Conservation (phyloP, 192 early-diverging fungal genomes). For the Linderina pennispora region DNA sequence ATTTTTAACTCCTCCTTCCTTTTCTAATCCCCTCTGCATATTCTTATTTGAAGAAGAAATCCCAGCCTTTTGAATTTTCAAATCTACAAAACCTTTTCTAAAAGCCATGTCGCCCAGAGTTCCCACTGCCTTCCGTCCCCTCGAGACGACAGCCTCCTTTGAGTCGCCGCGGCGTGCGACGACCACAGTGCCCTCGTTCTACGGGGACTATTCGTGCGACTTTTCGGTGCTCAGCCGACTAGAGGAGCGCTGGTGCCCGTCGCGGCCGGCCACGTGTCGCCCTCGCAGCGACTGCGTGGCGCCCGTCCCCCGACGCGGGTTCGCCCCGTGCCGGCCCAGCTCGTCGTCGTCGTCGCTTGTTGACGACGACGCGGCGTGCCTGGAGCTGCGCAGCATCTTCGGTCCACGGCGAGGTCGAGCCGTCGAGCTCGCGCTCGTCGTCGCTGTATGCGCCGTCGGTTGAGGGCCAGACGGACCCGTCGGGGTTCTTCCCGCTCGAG, state of each 20-base stretch:
- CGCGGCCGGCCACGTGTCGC: slow-evolving; percentile 4
- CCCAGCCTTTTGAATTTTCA: too few relatives aligned
- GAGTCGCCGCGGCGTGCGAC: slow-evolving; percentile 26
- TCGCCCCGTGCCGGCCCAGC: slow-evolving; percentile 4
- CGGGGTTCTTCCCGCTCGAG: slow-evolving; percentile 28
- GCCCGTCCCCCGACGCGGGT: slow-evolving; percentile 27
- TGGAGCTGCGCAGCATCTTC: slow-evolving; percentile 42
- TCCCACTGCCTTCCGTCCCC: slow-evolving; percentile 44
- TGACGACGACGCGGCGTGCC: slow-evolving; percentile 31
- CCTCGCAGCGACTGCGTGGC: slow-evolving; percentile 24
- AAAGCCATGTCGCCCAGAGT: slow-evolving; percentile 28
- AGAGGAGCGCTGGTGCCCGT: slow-evolving; percentile 41
- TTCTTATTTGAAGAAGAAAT: too few relatives aligned
- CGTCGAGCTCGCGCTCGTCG: slow-evolving; percentile 12
- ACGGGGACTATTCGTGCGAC: slow-evolving; percentile 10
- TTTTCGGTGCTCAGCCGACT: slow-evolving; percentile 30
- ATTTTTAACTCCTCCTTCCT: too few relatives aligned
- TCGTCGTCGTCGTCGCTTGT: slow-evolving; percentile 10
- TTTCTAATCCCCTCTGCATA: too few relatives aligned
- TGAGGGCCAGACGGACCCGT: background rate
- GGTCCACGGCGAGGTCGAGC: slow-evolving; percentile 7
- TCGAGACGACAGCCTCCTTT: slow-evolving; percentile 26
- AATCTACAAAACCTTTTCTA: too few relatives aligned
- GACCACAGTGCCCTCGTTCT: slow-evolving; percentile 23
- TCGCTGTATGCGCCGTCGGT: background rate